Percentiles rank a stretch among this genome's conserved stretches.
Evolutionary conservation across 2,329 filamentous ascomycete genomes (phyloP).

Genomic region (Fusarium sp.): DNA sequence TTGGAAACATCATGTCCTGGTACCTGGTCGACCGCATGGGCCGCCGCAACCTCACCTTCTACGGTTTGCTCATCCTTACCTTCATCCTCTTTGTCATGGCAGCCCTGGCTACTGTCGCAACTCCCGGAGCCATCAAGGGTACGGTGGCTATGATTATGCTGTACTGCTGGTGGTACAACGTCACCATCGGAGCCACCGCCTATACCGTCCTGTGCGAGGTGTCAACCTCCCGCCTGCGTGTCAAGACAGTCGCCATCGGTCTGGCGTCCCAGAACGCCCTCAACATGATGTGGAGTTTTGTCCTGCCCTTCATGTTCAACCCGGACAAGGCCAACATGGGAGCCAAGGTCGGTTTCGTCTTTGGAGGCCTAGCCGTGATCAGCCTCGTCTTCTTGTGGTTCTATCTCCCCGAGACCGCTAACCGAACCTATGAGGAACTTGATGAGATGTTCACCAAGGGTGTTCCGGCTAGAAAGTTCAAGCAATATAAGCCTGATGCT

Average conservation of each 20-base stretch:
- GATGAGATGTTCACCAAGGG: constrained; percentile 24
- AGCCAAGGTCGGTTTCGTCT: constrained; percentile 22
- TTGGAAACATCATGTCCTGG: constrained; percentile 57
- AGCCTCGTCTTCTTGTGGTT: constrained; percentile 20
- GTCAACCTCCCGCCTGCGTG: constrained; percentile 9
- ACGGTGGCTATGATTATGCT: constrained; percentile 53
- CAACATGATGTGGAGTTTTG: constrained; percentile 17
- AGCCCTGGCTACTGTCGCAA: constrained; percentile 48
- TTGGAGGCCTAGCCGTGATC: constrained; percentile 1
- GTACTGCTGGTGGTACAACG: constrained; percentile 54
- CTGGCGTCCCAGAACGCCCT: not conserved
- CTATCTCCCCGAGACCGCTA: constrained; percentile 28
- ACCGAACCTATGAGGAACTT: constrained; percentile 28
- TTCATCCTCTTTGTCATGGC: constrained; percentile 53
- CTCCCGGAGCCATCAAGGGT: constrained; percentile 38
- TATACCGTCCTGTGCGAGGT: constrained; percentile 21
- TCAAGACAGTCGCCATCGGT: constrained; percentile 21
- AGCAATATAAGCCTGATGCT: constrained; percentile 23
- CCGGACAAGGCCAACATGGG: constrained; percentile 18
- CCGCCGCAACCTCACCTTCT: constrained; percentile 52
- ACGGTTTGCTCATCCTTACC: constrained; percentile 49
- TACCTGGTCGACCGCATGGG: constrained; percentile 54
- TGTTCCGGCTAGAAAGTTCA: constrained; percentile 9
- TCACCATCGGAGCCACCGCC: constrained; percentile 19
- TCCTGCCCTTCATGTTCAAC: constrained; percentile 23